Conservation (phyloP, 1,139 yeast species). For the Protomyces macrosporus region DNA sequence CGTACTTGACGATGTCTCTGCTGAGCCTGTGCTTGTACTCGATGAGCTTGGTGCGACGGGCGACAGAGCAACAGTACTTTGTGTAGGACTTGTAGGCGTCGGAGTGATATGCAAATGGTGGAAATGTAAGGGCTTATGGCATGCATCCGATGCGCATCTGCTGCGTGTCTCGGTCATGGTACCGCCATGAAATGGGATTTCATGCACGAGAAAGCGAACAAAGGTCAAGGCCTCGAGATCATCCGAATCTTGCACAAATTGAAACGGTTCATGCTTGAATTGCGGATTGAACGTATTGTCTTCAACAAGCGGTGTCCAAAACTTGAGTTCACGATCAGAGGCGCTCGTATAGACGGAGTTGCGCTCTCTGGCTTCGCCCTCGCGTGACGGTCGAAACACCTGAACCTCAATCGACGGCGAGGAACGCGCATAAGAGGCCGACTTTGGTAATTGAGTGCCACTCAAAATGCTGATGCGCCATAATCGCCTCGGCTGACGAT, state of each 20-base stretch:
- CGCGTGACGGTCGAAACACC: constrained; percentile 43
- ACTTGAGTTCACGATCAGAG: constrained; percentile 6
- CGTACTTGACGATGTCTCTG: background rate
- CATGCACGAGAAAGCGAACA: constrained; percentile 8
- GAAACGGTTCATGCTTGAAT: constrained; percentile 52
- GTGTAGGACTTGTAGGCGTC: too few species aligned
- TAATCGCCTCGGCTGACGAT: constrained; percentile 28
- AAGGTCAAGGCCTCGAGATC: constrained; percentile 7
- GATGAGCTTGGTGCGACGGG: constrained; percentile 33
- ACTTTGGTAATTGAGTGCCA: constrained; percentile 67
- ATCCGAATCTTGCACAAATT: constrained; percentile 4
- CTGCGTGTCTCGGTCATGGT: background rate
- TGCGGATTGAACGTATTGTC: constrained; percentile 81
- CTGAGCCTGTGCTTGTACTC: background rate
- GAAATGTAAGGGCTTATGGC: constrained; percentile 47
- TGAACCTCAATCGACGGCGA: constrained; percentile 60
- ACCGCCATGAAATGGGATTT: background rate
- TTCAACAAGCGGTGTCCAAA: constrained; percentile 42
- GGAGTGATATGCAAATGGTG: constrained; percentile 41
- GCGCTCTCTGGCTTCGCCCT: constrained; percentile 3
- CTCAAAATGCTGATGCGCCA: constrained; percentile 54
- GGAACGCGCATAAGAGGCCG: constrained; percentile 44
- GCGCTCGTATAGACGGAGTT: background rate
- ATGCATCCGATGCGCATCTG: constrained; percentile 11
- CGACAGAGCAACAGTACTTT: constrained; percentile 42